These are phyloP conservation scores for Pythium periplocum DNA, from an alignment of 352 stramenopile species.

Conservation along the genomic window DNA sequence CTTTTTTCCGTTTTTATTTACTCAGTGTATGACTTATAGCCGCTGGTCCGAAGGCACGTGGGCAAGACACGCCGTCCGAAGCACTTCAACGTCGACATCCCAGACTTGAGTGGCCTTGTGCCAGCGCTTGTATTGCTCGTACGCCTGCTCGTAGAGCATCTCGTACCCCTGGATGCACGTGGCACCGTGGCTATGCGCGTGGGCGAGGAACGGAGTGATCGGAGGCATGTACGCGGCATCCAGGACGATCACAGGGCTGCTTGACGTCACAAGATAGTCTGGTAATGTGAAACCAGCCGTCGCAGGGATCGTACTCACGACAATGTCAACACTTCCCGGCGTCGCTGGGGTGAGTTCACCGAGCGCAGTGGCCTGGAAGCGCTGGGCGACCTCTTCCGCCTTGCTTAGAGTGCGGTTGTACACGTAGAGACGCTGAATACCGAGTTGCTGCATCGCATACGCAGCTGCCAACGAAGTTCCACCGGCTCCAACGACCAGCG, in stretches of 20 bases:
- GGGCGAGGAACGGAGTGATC: constrained; percentile 89
- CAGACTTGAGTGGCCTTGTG: constrained; percentile 48
- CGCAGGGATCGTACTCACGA: constrained; percentile 95
- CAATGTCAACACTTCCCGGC: constrained; percentile 71
- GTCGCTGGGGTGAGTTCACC: constrained; percentile 42
- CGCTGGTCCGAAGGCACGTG: constrained; percentile 51
- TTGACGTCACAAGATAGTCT: constrained; percentile 38
- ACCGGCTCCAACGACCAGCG: constrained; percentile 88
- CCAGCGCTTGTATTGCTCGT: constrained; percentile 96
- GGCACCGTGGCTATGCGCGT: constrained; percentile 83
- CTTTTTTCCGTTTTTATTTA: not conserved
- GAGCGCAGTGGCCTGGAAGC: constrained; percentile 83
- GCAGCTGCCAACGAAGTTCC: constrained; percentile 93
- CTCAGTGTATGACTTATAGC: constrained; percentile 16
- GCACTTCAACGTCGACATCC: constrained; percentile 39
- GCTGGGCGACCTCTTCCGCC: constrained; percentile 79
- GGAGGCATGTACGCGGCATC: constrained; percentile 98
- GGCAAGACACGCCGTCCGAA: constrained; percentile 52
- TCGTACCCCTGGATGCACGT: constrained; percentile 94
- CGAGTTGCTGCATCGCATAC: constrained; percentile 90
- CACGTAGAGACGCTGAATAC: constrained; percentile 83
- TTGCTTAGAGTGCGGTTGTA: constrained; percentile 96
- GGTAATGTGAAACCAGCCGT: constrained; percentile 79
- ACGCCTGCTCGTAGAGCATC: constrained; percentile 98
- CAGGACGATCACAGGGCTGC: constrained; percentile 78